A percentile compares a stretch with the other conserved stretches of the same genome.
These are phyloP conservation scores for Pachysandra terminalis DNA, from an alignment of 164 flowering plant species.

Conservation along the genomic window DNA sequence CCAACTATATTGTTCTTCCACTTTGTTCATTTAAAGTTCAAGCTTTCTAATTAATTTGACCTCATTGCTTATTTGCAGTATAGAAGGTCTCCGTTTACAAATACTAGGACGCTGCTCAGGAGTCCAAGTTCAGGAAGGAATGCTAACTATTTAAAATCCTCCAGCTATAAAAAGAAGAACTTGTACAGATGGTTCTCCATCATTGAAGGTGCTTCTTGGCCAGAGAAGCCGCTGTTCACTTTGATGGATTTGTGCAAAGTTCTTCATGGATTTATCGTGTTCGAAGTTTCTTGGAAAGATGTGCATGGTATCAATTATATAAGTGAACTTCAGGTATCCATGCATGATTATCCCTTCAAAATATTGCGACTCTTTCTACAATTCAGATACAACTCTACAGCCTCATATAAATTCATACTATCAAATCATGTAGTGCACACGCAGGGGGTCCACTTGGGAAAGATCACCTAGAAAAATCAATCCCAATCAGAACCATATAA, in stretches of 20 bases:
- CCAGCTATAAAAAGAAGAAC: constrained; percentile 10
- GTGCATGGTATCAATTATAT: constrained; percentile 32
- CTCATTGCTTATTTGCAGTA: constrained; percentile 21
- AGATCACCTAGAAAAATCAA: background rate
- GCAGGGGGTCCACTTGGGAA: background rate
- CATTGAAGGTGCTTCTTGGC: constrained; percentile 21
- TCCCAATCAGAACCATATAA: background rate
- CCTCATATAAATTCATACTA: background rate
- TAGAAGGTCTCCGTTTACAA: constrained; percentile 34
- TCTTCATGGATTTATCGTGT: constrained; percentile 35
- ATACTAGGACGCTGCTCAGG: constrained; percentile 14
- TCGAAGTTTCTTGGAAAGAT: constrained; percentile 32
- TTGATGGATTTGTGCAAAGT: constrained; percentile 21
- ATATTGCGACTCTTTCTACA: background rate
- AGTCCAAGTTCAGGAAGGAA: constrained; percentile 7
- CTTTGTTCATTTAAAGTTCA: background rate
- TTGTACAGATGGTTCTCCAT: constrained; percentile 24
- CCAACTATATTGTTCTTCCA: background rate
- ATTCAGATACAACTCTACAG: background rate
- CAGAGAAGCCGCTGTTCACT: constrained; percentile 19
- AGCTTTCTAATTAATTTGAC: background rate
- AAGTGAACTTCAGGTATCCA: constrained; percentile 33
- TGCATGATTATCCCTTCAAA: background rate
- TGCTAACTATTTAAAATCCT: constrained; percentile 1
- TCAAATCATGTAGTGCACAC: background rate